These are phyloP conservation scores for Actinomortierella wolfii DNA, from an alignment of 371 early-diverging fungal genomes.

Conservation along the genomic window DNA sequence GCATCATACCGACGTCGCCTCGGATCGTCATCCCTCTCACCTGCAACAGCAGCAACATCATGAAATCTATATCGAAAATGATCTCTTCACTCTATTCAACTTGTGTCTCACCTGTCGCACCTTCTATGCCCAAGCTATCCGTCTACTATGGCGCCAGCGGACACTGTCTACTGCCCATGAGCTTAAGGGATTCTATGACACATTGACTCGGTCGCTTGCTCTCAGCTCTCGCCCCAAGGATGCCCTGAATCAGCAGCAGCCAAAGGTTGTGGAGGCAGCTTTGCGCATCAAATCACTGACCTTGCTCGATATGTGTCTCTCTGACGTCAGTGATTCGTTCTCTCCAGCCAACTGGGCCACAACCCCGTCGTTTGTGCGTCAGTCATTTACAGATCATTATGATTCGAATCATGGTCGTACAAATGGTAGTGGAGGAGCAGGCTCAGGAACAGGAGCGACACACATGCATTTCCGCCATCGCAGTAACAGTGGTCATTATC, in stretches of 20 bases:
- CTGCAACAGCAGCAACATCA: neutral
- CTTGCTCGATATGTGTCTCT: slow-evolving; percentile 22
- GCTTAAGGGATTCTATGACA: slow-evolving; percentile 32
- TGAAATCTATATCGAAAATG: slow-evolving; percentile 36
- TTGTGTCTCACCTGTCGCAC: slow-evolving; percentile 41
- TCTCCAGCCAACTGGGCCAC: no score
- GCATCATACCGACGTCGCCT: no score
- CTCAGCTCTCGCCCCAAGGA: no score
- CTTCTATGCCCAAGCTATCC: slow-evolving; percentile 44
- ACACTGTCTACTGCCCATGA: slow-evolving; percentile 40
- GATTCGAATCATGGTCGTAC: no score
- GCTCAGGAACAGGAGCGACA: no score
- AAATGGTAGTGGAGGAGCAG: no score
- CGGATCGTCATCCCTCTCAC: neutral
- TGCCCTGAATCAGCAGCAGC: no score
- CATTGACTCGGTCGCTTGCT: slow-evolving; percentile 8
- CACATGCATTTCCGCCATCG: no score
- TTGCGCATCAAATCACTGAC: slow-evolving; percentile 42
- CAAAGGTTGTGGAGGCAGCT: slow-evolving; percentile 26
- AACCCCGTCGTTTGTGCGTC: slow-evolving; percentile 8
- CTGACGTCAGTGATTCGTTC: slow-evolving; percentile 1
- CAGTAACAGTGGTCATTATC: no score
- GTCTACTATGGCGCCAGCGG: slow-evolving; percentile 42
- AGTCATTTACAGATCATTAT: slow-evolving; percentile 6
- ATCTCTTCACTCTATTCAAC: slow-evolving; percentile 25